These are phyloP conservation scores for Physcia stellaris DNA, from an alignment of 495 filamentous ascomycete species.

Conservation along the genomic window DNA sequence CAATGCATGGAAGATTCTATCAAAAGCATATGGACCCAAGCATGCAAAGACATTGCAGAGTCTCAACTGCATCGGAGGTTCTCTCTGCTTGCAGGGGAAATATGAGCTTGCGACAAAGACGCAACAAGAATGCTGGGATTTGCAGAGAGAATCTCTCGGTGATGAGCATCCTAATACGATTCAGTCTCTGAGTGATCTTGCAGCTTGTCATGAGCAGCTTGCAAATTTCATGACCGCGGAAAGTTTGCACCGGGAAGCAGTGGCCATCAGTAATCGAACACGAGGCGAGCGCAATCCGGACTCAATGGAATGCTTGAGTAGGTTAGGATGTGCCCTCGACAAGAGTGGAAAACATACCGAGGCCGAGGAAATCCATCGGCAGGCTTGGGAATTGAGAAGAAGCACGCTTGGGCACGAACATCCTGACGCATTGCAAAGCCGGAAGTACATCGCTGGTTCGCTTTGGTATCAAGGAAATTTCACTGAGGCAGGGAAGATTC, in stretches of 20 bases:
- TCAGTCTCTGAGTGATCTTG: constrained; percentile 4
- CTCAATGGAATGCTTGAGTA: constrained; percentile 4
- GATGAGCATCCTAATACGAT: constrained; percentile 11
- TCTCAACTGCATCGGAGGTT: constrained; percentile 25
- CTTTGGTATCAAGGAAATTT: not conserved
- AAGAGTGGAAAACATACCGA: not conserved
- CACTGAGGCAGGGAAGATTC: not conserved
- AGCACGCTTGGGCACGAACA: not conserved
- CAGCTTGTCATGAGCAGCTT: constrained; percentile 6
- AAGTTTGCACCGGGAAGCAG: constrained; percentile 9
- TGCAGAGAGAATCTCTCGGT: constrained; percentile 7
- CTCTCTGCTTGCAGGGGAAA: constrained; percentile 5
- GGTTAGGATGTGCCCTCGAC: not conserved
- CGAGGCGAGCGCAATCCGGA: constrained; percentile 11
- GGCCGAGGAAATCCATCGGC: not conserved
- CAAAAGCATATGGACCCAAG: constrained; percentile 19
- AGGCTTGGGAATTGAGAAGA: not conserved
- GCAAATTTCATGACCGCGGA: constrained; percentile 19
- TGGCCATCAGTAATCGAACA: constrained; percentile 9
- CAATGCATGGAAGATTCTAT: constrained; percentile 16
- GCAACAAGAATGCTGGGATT: constrained; percentile 5
- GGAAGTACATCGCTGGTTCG: not conserved
- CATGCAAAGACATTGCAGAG: constrained; percentile 26
- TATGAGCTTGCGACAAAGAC: constrained; percentile 8
- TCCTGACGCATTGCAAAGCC: not conserved